phyloP scores from a whole-genome alignment of 768 basidiomycete species.

The Rhodotorula kratochvilovae region DNA sequence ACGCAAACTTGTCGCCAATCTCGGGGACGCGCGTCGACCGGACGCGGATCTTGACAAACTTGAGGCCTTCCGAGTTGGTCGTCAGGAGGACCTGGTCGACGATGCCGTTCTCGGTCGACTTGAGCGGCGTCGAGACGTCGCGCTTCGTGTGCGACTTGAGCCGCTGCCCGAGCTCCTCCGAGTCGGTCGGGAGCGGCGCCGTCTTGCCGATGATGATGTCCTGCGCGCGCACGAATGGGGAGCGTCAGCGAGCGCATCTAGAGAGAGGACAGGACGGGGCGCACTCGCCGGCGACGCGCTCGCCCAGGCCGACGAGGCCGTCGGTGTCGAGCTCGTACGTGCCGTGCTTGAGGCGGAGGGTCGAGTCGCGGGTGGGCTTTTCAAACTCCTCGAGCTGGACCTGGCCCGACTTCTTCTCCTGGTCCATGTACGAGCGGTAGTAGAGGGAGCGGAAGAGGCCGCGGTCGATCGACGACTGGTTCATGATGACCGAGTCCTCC shows the following conservation, averaged over 20 bases:
- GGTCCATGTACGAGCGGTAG: slow-evolving; percentile 96
- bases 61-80: slow-evolving; percentile 90
- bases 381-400: slow-evolving; percentile 93
- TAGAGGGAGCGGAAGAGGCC: slow-evolving; percentile 98
- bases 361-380: slow-evolving; percentile 87
- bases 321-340: slow-evolving; percentile 97
- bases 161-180: slow-evolving; percentile 92
- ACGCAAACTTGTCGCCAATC: slow-evolving; percentile 98
- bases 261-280: background rate
- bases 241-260: background rate
- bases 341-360: slow-evolving; percentile 93
- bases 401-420: slow-evolving; percentile 92
- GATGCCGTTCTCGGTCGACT: slow-evolving; percentile 95
- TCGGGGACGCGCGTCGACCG: slow-evolving; percentile 94
- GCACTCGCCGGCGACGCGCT: slow-evolving; percentile 78
- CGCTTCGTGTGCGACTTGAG: slow-evolving; percentile 88
- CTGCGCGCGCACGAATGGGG: slow-evolving; percentile 13
- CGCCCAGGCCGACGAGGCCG: slow-evolving; percentile 91
- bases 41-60: slow-evolving; percentile 96
- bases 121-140: slow-evolving; percentile 94
- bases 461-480: slow-evolving; percentile 95
- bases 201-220: slow-evolving; percentile 99
- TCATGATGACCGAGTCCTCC: slow-evolving; percentile 99
- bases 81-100: slow-evolving; percentile 96
- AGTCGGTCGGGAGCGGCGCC: slow-evolving; percentile 91